phyloP scores from a whole-genome alignment of 257 asterid genomes.

The Nemophila menziesii region DNA sequence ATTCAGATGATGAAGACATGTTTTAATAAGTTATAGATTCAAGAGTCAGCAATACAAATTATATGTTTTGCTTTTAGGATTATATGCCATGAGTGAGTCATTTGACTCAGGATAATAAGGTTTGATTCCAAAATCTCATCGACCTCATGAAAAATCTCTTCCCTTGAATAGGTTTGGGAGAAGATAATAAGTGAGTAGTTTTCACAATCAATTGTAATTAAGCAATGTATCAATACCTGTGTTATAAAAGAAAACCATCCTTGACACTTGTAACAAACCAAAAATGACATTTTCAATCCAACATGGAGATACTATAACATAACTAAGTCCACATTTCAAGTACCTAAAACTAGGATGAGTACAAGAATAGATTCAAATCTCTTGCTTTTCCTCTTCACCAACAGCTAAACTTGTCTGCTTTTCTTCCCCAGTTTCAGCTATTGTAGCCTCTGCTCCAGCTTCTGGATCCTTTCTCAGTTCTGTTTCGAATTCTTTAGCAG shows the following conservation, averaged over 20 bases:
- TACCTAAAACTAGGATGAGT: conserved; percentile 1
- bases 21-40: too few relatives aligned
- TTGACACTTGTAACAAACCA: background rate
- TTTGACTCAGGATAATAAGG: too few relatives aligned
- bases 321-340: background rate
- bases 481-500: conserved; percentile 83
- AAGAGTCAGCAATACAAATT: too few relatives aligned
- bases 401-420: conserved; percentile 21
- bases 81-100: background rate
- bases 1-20: too few relatives aligned
- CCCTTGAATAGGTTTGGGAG: background rate
- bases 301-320: background rate
- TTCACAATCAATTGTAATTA: background rate
- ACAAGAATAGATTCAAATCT: conserved; percentile 11
- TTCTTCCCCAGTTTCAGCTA: conserved; percentile 29
- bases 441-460: conserved; percentile 21
- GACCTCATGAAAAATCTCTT: too few relatives aligned
- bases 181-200: too few relatives aligned
- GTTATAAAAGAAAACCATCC: background rate
- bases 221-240: background rate
- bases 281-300: background rate
- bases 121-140: too few relatives aligned
- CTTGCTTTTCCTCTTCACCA: conserved; percentile 38
- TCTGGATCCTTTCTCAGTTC: conserved; percentile 63
- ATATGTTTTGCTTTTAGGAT: too few relatives aligned